These are phyloP conservation scores for Agaricus blazei DNA, from an alignment of 768 basidiomycete species.

Conservation along the genomic window DNA sequence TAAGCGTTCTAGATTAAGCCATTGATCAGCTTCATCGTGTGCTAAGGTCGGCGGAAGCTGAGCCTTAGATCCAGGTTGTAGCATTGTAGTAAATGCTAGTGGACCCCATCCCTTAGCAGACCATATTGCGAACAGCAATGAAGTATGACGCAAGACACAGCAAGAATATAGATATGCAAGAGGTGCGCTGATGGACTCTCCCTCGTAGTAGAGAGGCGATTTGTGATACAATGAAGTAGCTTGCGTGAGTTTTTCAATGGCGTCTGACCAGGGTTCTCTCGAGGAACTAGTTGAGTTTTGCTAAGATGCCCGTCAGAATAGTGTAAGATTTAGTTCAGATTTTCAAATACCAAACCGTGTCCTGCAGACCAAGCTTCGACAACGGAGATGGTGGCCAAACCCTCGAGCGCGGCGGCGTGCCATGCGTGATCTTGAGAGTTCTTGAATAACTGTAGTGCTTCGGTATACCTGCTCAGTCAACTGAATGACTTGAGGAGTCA, in stretches of 20 bases:
- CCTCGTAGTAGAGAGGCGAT: slow-evolving; percentile 43
- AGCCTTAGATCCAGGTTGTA: slow-evolving; percentile 57
- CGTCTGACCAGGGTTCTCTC: slow-evolving; percentile 74
- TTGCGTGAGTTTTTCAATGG: slow-evolving; percentile 70
- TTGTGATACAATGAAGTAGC: slow-evolving; percentile 59
- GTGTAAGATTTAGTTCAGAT: not conserved
- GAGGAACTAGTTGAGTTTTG: slow-evolving; percentile 45
- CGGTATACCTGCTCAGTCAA: slow-evolving; percentile 64
- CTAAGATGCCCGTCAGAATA: slow-evolving; percentile 27
- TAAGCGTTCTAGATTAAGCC: slow-evolving; percentile 58
- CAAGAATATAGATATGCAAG: slow-evolving; percentile 64
- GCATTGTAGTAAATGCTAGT: slow-evolving; percentile 68
- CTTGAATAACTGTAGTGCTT: slow-evolving; percentile 77
- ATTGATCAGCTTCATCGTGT: slow-evolving; percentile 37
- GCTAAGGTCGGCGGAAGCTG: slow-evolving; percentile 57
- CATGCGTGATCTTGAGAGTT: slow-evolving; percentile 73
- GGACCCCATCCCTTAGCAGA: slow-evolving; percentile 87
- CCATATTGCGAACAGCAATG: slow-evolving; percentile 75
- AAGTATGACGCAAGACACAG: slow-evolving; percentile 67
- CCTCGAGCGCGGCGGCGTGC: slow-evolving; percentile 88
- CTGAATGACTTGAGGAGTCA: slow-evolving; percentile 10
- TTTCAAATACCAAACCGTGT: slow-evolving; percentile 59
- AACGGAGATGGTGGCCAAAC: slow-evolving; percentile 70
- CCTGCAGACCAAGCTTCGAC: slow-evolving; percentile 81
- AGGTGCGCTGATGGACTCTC: slow-evolving; percentile 55